Evolutionary conservation across 1,284 basidiomycete genomes (phyloP), one percentile per base, ranked within the genome.

Genomic region (Cryptococcus sp.): DNA sequence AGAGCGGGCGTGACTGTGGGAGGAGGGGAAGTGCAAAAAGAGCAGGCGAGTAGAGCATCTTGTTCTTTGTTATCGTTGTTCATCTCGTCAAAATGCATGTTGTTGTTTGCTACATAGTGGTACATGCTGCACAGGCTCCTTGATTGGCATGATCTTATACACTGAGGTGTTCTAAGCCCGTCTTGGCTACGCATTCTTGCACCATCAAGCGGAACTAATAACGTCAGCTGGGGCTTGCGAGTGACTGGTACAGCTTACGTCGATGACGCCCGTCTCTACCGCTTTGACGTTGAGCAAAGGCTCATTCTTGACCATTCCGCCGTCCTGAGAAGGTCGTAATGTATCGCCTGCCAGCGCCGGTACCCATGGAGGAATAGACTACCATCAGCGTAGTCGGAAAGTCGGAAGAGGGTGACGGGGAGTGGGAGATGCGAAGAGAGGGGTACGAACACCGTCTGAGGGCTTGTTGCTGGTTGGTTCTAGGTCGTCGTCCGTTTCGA

Each of bases 251-350:
- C 5, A 6, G 67, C 82, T 66, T 65, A 85, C 88, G 68, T 86
- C 87, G 46, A 92, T 82, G 31, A 92, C 81, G 2, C 88, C 88
- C 2, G 88, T 91, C 62, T 89, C 86, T 5, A 91, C 83, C 6
- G 85, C 84, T 25, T 67, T 65, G n/a, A 71, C 87, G 76, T 54
- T 88, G 71, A 76, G 85, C 76, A 71, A 43, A 3, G 69, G 66
- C 48, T 66, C 68, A 41, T 66, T 63, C 5, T 59, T 57, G 11
- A 52, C 56, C 2, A 50, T 35, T 16, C 38, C 47, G 16, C 44
- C 53, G 19, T 43, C 19, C 19, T 52, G 51, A 11, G 51, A 46
- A 12, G 54, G 63, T 18, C 42, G 56, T 11, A 68, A 57, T 0
- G 58, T 62, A 39, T 69, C 68, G 1, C 48, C 46, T 5, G 58